Evolutionary conservation across 805 yeast genomes (phyloP).

Genomic region (Wickerhamiella sorbophila): DNA sequence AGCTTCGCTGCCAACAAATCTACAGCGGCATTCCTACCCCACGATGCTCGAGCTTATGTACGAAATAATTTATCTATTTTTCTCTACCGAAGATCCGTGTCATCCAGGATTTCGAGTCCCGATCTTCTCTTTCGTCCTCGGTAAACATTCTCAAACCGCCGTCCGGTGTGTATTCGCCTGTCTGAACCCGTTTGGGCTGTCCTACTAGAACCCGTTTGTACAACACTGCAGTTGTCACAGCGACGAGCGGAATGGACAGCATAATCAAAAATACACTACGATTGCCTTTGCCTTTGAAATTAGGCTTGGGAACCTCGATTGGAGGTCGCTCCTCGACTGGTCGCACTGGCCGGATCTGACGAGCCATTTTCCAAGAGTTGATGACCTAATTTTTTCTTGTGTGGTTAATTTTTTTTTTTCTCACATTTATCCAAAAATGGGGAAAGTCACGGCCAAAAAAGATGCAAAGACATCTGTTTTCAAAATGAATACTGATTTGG

Average conservation of each 20-base stretch:
- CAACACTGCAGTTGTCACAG: conserved; percentile 19
- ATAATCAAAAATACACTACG: conserved; percentile 21
- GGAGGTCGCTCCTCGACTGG: conserved; percentile 9
- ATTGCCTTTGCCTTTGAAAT: conserved; percentile 4
- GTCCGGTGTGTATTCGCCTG: conserved; percentile 33
- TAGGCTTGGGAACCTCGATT: conserved; percentile 1
- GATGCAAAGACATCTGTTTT: conserved; percentile 40
- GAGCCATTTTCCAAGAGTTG: conserved; percentile 1
- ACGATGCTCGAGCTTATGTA: neutral
- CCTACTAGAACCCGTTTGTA: conserved; percentile 28
- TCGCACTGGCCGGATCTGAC: conserved; percentile 6
- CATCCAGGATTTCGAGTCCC: conserved; percentile 28
- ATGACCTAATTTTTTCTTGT: neutral
- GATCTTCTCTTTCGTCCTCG: conserved; percentile 29
- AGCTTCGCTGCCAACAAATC: neutral
- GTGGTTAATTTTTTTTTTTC: neutral
- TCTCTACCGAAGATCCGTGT: conserved; percentile 33
- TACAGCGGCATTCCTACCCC: neutral
- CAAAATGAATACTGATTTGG: conserved; percentile 91
- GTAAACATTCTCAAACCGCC: conserved; percentile 33
- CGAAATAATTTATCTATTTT: conserved; percentile 9
- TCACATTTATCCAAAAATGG: conserved; percentile 15
- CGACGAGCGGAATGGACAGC: conserved; percentile 21
- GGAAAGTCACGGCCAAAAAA: conserved; percentile 19
- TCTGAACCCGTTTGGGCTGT: conserved; percentile 31